These are phyloP conservation scores for Wallacemonas rigidus DNA, from an alignment of 208 protist species.

Conservation along the genomic window DNA sequence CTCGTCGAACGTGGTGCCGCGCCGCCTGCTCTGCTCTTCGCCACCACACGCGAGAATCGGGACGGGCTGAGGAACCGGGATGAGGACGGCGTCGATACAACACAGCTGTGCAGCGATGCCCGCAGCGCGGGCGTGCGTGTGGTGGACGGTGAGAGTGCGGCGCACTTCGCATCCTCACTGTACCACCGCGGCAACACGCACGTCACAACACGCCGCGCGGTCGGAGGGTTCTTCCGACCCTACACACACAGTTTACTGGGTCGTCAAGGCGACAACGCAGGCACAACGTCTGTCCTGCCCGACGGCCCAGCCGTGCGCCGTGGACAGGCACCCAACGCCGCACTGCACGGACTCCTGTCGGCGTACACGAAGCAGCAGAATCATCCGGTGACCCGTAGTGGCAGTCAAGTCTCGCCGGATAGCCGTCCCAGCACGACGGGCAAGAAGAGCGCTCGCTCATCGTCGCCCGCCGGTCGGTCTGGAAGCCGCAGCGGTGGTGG, in stretches of 20 bases:
- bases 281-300: constrained; percentile 15
- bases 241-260: constrained; percentile 3
- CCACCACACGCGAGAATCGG: constrained; percentile 3
- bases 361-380: neutral
- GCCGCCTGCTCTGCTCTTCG: constrained; percentile 9
- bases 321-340: neutral
- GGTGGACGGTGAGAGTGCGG: constrained; percentile 5
- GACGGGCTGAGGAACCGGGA: neutral
- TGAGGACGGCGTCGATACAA: too few species aligned
- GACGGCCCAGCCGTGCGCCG: neutral
- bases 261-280: constrained; percentile 16
- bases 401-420: neutral
- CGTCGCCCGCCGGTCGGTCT: neutral
- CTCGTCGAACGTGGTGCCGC: constrained; percentile 9
- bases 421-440: neutral
- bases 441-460: constrained; percentile 14
- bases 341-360: neutral
- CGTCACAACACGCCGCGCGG: neutral
- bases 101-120: neutral
- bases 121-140: neutral
- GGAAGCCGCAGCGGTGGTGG: neutral
- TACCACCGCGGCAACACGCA: constrained; percentile 3
- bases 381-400: neutral
- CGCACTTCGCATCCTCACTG: constrained; percentile 13
- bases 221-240: constrained; percentile 11